A percentile compares a stretch with the other conserved stretches of the same genome.
phyloP scores from a whole-genome alignment of 2,329 filamentous ascomycete species.

The Ustulina deusta region DNA sequence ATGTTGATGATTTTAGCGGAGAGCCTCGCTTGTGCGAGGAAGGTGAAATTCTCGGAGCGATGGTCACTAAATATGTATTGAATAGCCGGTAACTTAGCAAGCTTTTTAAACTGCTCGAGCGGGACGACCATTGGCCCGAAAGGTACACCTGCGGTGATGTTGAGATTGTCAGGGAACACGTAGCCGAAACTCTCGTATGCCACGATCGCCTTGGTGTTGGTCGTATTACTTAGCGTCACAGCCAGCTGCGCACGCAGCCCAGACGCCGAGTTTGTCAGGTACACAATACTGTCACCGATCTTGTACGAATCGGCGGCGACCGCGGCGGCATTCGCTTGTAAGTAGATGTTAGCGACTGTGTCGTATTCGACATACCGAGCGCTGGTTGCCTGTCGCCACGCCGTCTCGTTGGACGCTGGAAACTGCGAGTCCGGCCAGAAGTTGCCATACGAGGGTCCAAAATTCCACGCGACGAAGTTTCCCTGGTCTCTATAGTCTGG shows the following conservation, averaged over 20 bases:
- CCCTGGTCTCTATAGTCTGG: slow-evolving; percentile 52
- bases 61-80: slow-evolving; percentile 49
- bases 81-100: slow-evolving; percentile 42
- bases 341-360: slow-evolving; percentile 49
- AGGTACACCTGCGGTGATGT: slow-evolving; percentile 42
- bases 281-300: slow-evolving; percentile 50
- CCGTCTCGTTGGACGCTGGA: slow-evolving; percentile 47
- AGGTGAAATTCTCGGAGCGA: slow-evolving; percentile 41
- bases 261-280: slow-evolving; percentile 52
- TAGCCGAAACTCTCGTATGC: slow-evolving; percentile 46
- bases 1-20: slow-evolving; percentile 46
- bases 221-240: slow-evolving; percentile 51
- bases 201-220: slow-evolving; percentile 54
- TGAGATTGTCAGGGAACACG: slow-evolving; percentile 45
- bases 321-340: slow-evolving; percentile 52
- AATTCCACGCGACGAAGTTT: slow-evolving; percentile 54
- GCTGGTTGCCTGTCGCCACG: slow-evolving; percentile 53
- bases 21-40: slow-evolving; percentile 41
- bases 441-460: slow-evolving; percentile 48
- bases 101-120: slow-evolving; percentile 47
- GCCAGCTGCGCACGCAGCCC: slow-evolving; percentile 53
- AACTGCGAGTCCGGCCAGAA: slow-evolving; percentile 55
- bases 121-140: slow-evolving; percentile 46
- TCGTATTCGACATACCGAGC: slow-evolving; percentile 54
- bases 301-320: slow-evolving; percentile 52